Percentiles rank a stretch among this genome's conserved stretches.
Evolutionary conservation across 1,284 basidiomycete genomes (phyloP).

Genomic region (Ustilago shanxiensis): DNA sequence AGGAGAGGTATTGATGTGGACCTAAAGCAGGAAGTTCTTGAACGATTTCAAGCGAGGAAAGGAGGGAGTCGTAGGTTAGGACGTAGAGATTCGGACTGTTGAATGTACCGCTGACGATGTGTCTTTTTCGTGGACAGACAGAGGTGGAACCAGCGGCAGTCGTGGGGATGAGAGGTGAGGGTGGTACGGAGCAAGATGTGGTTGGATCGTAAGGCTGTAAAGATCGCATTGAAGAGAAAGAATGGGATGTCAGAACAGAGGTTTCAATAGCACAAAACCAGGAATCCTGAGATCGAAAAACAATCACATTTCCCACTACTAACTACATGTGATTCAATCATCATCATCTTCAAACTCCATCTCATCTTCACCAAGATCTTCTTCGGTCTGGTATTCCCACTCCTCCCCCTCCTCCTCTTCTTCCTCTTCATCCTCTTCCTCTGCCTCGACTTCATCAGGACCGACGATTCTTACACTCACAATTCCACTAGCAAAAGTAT

Average conservation of each 20-base stretch:
- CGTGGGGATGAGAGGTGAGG: neutral
- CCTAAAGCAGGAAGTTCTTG: constrained; percentile 38
- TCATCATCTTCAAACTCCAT: constrained; percentile 28
- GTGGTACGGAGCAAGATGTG: constrained; percentile 8
- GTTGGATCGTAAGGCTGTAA: constrained; percentile 8
- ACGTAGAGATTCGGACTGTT: constrained; percentile 58
- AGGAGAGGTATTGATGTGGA: constrained; percentile 59
- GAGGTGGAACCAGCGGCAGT: neutral
- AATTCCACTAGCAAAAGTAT: constrained; percentile 60
- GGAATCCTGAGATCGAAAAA: too few species aligned
- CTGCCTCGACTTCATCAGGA: constrained; percentile 24
- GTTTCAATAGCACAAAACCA: too few species aligned
- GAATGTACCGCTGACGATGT: constrained; percentile 61
- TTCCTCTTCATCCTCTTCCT: constrained; percentile 28
- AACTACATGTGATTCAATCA: constrained; percentile 4
- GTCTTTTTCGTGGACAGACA: constrained; percentile 34
- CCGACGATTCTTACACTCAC: constrained; percentile 54
- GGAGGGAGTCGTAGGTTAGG: constrained; percentile 49
- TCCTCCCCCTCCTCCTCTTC: constrained; percentile 24
- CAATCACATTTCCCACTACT: constrained; percentile 3
- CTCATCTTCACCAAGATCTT: constrained; percentile 27
- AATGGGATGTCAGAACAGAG: neutral
- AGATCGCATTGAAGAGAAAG: neutral
- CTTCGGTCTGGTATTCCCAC: constrained; percentile 25
- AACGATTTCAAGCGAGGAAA: constrained; percentile 26